These are phyloP conservation scores for Nelumbo lutea DNA, from an alignment of 164 flowering plant species.

Conservation along the genomic window DNA sequence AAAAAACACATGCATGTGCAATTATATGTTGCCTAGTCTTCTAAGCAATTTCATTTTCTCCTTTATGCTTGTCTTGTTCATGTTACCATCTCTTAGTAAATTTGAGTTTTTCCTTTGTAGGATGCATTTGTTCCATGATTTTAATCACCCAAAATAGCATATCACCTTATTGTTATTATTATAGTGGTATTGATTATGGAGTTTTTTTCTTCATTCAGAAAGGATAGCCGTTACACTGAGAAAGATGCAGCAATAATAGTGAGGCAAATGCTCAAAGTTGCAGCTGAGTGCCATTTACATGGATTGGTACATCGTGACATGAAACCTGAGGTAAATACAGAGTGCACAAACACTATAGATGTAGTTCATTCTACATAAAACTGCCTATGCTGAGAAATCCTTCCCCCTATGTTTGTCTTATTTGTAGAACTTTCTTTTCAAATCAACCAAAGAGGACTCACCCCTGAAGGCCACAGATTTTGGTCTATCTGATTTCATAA, in stretches of 20 bases:
- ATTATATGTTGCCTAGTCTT: background rate
- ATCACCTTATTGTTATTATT: background rate
- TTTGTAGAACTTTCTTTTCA: conserved; percentile 85
- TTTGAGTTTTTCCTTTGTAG: too few relatives aligned
- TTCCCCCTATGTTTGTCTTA: background rate
- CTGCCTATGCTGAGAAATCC: conserved; percentile 1
- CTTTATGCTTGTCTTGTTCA: background rate
- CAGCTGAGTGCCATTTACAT: conserved; percentile 94
- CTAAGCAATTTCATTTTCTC: background rate
- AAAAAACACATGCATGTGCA: too few relatives aligned
- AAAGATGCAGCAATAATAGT: conserved; percentile 97
- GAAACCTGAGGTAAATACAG: conserved; percentile 90
- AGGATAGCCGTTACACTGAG: conserved; percentile 91
- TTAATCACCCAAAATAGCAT: background rate
- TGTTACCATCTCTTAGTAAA: background rate
- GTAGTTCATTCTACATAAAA: conserved; percentile 1
- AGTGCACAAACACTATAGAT: background rate
- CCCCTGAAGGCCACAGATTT: conserved; percentile 80
- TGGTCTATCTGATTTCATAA: conserved; percentile 90
- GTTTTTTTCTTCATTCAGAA: conserved; percentile 44
- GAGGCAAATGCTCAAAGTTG: conserved; percentile 97
- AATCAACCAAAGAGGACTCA: conserved; percentile 73
- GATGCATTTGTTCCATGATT: background rate
- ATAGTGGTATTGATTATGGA: background rate
- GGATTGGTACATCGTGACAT: conserved; percentile 98